phyloP scores from a whole-genome alignment of 192 early-diverging fungal species.

The Coemansia sp. region DNA sequence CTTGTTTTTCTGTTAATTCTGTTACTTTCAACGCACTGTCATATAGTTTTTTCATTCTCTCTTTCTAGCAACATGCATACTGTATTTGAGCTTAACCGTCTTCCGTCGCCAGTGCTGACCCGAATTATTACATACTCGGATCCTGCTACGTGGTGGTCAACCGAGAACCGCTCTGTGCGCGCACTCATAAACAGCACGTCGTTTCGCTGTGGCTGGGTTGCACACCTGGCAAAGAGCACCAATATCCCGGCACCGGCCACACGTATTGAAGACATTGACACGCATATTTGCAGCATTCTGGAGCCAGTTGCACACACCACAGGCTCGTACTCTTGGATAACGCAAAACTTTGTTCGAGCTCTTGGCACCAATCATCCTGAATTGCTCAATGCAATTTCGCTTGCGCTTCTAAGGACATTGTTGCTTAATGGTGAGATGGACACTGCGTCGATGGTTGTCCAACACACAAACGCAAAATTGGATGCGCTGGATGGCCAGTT shows the following conservation, averaged over 20 bases:
- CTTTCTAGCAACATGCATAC: not conserved
- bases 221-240: slow-evolving; percentile 10
- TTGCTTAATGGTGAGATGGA: not conserved
- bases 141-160: slow-evolving; percentile 15
- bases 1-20: not conserved
- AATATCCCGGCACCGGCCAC: not conserved
- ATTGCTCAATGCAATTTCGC: slow-evolving; percentile 10
- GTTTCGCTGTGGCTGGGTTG: slow-evolving; percentile 34
- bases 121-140: slow-evolving; percentile 26
- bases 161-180: slow-evolving; percentile 8
- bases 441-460: slow-evolving; percentile 17
- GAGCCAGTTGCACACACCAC: slow-evolving; percentile 14
- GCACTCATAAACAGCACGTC: slow-evolving; percentile 20
- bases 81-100: slow-evolving; percentile 2
- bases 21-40: not conserved
- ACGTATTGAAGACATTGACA: slow-evolving; percentile 11
- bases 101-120: slow-evolving; percentile 27
- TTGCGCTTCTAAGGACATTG: slow-evolving; percentile 18
- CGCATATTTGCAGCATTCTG: slow-evolving; percentile 4
- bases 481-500: slow-evolving; percentile 19
- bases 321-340: slow-evolving; percentile 31
- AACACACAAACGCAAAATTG: not conserved
- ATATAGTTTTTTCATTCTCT: not conserved
- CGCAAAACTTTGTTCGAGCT: slow-evolving; percentile 27
- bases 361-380: slow-evolving; percentile 13